A percentile compares a stretch with the other conserved stretches of the same genome.
Conservation (phyloP, 2,329 filamentous ascomycete genomes). For the Aspergillus latus region DNA sequence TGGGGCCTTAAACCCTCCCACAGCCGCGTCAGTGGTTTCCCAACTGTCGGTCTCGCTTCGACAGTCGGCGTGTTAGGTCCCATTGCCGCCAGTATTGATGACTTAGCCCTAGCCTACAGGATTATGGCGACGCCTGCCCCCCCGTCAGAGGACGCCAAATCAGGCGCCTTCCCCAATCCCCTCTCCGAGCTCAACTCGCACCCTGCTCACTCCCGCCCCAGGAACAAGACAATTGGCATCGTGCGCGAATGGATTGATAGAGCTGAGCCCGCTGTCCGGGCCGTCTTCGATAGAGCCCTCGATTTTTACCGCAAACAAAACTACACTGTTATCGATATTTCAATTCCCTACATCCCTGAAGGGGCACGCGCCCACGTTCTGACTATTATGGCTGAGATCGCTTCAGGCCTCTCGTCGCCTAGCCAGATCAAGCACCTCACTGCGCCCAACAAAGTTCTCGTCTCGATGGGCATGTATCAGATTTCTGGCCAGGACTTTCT, state of each 20-base stretch:
- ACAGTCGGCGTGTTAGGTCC: conserved; percentile 71
- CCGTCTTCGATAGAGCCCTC: conserved; percentile 62
- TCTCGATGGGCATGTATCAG: conserved; percentile 61
- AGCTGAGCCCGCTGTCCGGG: conserved; percentile 63
- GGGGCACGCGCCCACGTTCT: conserved; percentile 75
- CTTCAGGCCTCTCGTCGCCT: conserved; percentile 47
- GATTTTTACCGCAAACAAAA: conserved; percentile 48
- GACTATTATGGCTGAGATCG: conserved; percentile 73
- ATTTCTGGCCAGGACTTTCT: conserved; percentile 70
- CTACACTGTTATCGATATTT: conserved; percentile 49
- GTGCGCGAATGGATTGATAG: conserved; percentile 68
- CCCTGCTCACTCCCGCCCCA: conserved; percentile 31
- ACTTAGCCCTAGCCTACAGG: conserved; percentile 80
- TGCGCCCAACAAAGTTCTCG: conserved; percentile 67
- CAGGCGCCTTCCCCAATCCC: conserved; percentile 61
- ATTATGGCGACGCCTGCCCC: conserved; percentile 73
- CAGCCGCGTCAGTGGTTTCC: conserved; percentile 62
- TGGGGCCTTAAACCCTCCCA: conserved; percentile 81
- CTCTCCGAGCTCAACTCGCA: conserved; percentile 45
- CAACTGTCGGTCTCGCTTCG: conserved; percentile 58
- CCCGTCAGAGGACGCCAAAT: conserved; percentile 52
- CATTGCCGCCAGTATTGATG: conserved; percentile 71
- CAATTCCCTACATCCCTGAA: conserved; percentile 61
- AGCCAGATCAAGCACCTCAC: conserved; percentile 60
- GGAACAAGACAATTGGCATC: conserved; percentile 66